Percentiles rank a stretch among this genome's conserved stretches.
These are phyloP conservation scores for Sparassis latifolia DNA, from an alignment of 1,284 basidiomycete species.

Conservation along the genomic window DNA sequence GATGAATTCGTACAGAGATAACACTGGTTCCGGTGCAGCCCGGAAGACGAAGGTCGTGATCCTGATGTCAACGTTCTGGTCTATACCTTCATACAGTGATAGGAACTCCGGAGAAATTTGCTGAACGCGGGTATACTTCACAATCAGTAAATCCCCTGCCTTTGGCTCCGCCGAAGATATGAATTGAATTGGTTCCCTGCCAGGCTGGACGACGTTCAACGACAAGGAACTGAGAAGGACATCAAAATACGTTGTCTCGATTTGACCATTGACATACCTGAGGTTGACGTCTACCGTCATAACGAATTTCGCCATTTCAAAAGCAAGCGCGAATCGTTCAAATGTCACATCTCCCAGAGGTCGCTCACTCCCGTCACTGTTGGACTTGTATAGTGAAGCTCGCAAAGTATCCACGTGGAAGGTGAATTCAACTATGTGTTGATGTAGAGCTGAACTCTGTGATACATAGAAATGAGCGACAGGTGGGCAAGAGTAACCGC, in stretches of 20 bases:
- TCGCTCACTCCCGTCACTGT: conserved; percentile 55
- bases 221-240: conserved; percentile 47
- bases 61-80: conserved; percentile 85
- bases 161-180: conserved; percentile 66
- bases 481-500: not conserved
- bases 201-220: conserved; percentile 66
- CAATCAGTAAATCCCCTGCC: conserved; percentile 71
- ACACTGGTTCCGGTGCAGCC: conserved; percentile 86
- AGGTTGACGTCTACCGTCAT: conserved; percentile 87
- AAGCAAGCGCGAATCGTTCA: conserved; percentile 73
- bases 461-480: not conserved
- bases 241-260: not conserved
- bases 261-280: conserved; percentile 39
- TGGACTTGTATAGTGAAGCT: conserved; percentile 75
- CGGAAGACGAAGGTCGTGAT: conserved; percentile 92
- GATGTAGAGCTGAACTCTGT: conserved; percentile 59
- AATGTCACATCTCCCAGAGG: conserved; percentile 78
- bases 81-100: conserved; percentile 79
- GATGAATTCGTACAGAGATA: conserved; percentile 94
- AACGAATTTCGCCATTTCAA: conserved; percentile 76
- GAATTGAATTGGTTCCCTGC: conserved; percentile 56
- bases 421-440: conserved; percentile 83
- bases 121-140: conserved; percentile 81
- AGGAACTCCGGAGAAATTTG: conserved; percentile 85
- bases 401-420: conserved; percentile 89